Conservation (phyloP, 768 basidiomycete species). For the Russula virescens region DNA sequence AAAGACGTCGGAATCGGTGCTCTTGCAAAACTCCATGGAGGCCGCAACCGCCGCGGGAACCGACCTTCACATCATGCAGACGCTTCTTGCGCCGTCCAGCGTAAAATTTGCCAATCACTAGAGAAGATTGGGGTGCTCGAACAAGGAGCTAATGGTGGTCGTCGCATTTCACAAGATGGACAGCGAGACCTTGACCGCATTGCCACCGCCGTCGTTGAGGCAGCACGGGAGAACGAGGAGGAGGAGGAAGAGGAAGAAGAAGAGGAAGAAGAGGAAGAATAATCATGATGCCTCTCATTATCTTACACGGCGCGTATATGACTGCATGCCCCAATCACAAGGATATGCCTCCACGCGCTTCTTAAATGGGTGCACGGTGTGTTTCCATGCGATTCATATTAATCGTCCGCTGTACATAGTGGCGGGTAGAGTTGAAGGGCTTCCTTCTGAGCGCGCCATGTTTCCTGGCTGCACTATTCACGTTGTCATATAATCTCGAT, state of each 20-base stretch:
- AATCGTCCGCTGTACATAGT: background rate
- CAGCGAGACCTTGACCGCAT: conserved; percentile 94
- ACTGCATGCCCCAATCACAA: conserved; percentile 12
- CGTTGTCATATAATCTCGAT: background rate
- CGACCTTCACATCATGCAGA: conserved; percentile 92
- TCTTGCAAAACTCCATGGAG: conserved; percentile 93
- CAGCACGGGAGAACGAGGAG: conserved; percentile 65
- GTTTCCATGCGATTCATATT: background rate
- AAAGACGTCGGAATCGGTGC: conserved; percentile 94
- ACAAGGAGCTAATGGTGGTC: conserved; percentile 87
- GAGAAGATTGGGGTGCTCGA: conserved; percentile 99
- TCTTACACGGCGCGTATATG: conserved; percentile 15
- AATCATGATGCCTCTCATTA: background rate
- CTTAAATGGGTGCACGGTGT: background rate
- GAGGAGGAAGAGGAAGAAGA: conserved; percentile 68
- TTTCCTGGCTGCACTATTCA: background rate
- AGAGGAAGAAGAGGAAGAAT: conserved; percentile 44
- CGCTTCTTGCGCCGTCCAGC: conserved; percentile 83
- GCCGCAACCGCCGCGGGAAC: conserved; percentile 92
- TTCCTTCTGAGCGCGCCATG: background rate
- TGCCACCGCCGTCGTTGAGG: conserved; percentile 83
- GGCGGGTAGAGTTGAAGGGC: background rate
- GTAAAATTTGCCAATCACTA: conserved; percentile 92
- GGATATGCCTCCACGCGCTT: conserved; percentile 2
- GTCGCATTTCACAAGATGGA: conserved; percentile 95